phyloP scores from a whole-genome alignment of 2,329 filamentous ascomycete genomes.

The Epichloe baconii region DNA sequence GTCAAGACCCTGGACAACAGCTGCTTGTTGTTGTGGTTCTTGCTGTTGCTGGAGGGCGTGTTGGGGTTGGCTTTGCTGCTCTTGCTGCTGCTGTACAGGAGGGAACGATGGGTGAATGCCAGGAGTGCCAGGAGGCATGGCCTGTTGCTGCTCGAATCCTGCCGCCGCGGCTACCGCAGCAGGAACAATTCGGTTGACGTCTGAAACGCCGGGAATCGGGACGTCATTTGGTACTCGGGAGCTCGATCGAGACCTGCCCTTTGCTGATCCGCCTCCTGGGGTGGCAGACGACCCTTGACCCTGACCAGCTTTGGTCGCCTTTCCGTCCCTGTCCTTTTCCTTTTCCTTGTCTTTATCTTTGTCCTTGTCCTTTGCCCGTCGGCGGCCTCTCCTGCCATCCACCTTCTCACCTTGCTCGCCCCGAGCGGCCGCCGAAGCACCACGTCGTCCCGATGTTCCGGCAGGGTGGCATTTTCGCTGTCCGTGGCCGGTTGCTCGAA shows the following conservation, averaged over 20 bases:
- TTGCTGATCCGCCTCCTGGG: conserved; percentile 22
- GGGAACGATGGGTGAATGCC: conserved; percentile 27
- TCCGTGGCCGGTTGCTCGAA: conserved; percentile 45
- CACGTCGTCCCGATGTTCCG: conserved; percentile 44
- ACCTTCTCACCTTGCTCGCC: conserved; percentile 33
- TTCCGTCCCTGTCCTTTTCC: conserved; percentile 23
- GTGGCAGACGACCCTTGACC: conserved; percentile 29
- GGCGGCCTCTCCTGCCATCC: conserved; percentile 24
- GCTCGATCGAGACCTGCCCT: conserved; percentile 40
- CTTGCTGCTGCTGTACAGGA: conserved; percentile 4
- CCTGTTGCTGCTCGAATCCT: conserved; percentile 25
- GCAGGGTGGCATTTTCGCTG: conserved; percentile 43
- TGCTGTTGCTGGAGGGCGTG: conserved; percentile 2
- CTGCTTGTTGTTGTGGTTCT: conserved; percentile 9
- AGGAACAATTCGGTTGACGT: background rate
- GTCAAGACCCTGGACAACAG: conserved; percentile 18
- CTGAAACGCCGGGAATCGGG: background rate
- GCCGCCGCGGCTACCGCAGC: conserved; percentile 15
- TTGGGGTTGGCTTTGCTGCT: background rate
- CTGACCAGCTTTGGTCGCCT: conserved; percentile 27
- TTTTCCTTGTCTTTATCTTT: conserved; percentile 7
- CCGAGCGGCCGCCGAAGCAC: conserved; percentile 24
- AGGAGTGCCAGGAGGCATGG: conserved; percentile 11
- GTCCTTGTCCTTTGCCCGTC: conserved; percentile 28
- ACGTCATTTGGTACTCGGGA: conserved; percentile 32